Conservation (phyloP, 1,284 basidiomycete species). For the Phlebopus sp. region DNA sequence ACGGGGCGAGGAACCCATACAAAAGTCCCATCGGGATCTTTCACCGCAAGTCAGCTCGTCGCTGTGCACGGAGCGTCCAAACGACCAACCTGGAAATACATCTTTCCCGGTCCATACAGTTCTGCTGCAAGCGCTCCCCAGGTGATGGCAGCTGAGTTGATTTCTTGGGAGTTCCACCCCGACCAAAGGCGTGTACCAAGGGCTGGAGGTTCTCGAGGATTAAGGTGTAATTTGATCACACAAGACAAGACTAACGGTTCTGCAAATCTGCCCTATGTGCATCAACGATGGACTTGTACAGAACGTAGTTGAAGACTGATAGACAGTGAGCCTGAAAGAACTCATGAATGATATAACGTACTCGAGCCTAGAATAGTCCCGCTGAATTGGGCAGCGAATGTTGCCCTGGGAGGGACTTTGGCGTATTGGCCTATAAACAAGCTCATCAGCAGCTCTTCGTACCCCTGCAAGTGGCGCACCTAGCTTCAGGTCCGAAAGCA, state of each 20-base stretch:
- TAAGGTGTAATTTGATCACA: neutral
- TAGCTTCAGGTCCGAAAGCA: slow-evolving; percentile 42
- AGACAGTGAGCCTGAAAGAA: slow-evolving; percentile 9
- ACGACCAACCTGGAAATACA: slow-evolving; percentile 41
- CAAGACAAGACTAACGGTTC: slow-evolving; percentile 38
- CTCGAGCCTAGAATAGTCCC: slow-evolving; percentile 41
- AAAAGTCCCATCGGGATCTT: slow-evolving; percentile 6
- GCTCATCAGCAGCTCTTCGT: slow-evolving; percentile 29
- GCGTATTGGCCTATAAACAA: slow-evolving; percentile 44
- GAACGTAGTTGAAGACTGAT: slow-evolving; percentile 12
- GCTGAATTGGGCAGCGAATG: slow-evolving; percentile 47
- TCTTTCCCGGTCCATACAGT: slow-evolving; percentile 43
- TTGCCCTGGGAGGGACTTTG: slow-evolving; percentile 48
- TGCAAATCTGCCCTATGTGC: slow-evolving; percentile 8
- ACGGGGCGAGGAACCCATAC: slow-evolving; percentile 44
- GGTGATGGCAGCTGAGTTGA: slow-evolving; percentile 55
- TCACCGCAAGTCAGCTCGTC: neutral
- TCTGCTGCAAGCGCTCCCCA: slow-evolving; percentile 55
- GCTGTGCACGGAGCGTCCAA: slow-evolving; percentile 43
- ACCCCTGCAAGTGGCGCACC: neutral
- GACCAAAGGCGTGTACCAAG: slow-evolving; percentile 37
- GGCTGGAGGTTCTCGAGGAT: slow-evolving; percentile 7
- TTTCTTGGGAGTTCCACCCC: slow-evolving; percentile 50
- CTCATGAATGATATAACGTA: slow-evolving; percentile 7
- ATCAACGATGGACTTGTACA: slow-evolving; percentile 14